Percentiles rank a stretch among this genome's conserved stretches.
Evolutionary conservation across 257 asterid species (phyloP).

Genomic region (Vinca minor): DNA sequence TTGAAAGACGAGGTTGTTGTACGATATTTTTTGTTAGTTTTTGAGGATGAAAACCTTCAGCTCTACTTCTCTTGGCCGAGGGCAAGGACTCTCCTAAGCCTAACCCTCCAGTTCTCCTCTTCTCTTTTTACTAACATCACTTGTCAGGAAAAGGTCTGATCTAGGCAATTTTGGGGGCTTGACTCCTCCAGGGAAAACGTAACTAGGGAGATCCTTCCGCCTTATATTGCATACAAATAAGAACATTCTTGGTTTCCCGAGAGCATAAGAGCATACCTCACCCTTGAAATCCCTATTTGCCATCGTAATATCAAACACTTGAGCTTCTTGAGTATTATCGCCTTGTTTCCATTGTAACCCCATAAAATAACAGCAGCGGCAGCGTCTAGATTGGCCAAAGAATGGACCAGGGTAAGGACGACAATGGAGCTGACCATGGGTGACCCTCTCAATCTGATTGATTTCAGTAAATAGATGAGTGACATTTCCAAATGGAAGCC

Average conservation of each 20-base stretch:
- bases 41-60: slow-evolving; percentile 37
- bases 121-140: slow-evolving; percentile 36
- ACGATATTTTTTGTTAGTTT: slow-evolving; percentile 24
- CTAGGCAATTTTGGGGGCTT: background rate
- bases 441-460: slow-evolving; percentile 71
- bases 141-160: background rate
- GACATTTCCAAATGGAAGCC: slow-evolving; percentile 1
- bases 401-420: slow-evolving; percentile 82
- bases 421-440: slow-evolving; percentile 66
- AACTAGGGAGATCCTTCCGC: background rate
- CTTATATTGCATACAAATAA: background rate
- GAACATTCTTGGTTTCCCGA: slow-evolving; percentile 2
- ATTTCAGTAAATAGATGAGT: slow-evolving; percentile 7
- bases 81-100: slow-evolving; percentile 25
- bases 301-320: slow-evolving; percentile 68
- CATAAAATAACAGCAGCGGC: slow-evolving; percentile 64
- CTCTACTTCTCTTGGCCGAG: slow-evolving; percentile 23
- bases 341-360: slow-evolving; percentile 75
- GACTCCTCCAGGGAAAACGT: slow-evolving; percentile 3
- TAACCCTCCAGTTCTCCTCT: slow-evolving; percentile 36
- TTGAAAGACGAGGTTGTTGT: slow-evolving; percentile 25
- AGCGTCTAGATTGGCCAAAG: slow-evolving; percentile 57
- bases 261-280: slow-evolving; percentile 46
- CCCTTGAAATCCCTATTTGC: slow-evolving; percentile 70
- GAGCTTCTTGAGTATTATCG: slow-evolving; percentile 57